Evolutionary conservation across 495 filamentous ascomycete species (phyloP).

Genomic region (Xylaria nigripes): DNA sequence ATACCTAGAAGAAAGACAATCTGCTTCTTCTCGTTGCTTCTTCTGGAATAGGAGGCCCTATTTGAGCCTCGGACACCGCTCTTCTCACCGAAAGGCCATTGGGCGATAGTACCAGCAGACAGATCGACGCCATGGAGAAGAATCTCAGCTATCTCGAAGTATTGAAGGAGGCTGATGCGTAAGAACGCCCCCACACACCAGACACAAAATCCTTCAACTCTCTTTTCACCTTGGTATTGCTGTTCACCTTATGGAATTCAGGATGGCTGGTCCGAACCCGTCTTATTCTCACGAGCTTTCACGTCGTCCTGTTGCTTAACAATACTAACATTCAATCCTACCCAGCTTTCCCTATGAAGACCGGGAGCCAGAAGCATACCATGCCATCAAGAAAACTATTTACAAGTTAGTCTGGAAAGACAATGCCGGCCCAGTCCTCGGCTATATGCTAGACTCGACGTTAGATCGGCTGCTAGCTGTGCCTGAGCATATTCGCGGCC

Average conservation of each 20-base stretch:
- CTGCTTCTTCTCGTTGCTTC: neutral
- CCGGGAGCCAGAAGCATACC: constrained; percentile 43
- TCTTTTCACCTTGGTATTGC: too few species aligned
- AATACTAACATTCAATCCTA: constrained; percentile 8
- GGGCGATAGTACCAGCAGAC: neutral
- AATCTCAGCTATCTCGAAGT: constrained; percentile 27
- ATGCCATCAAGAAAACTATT: constrained; percentile 39
- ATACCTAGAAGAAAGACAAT: neutral
- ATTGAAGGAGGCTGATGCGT: constrained; percentile 55
- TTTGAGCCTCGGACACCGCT: neutral
- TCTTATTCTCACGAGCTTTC: neutral
- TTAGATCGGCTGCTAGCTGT: constrained; percentile 44
- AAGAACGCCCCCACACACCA: constrained; percentile 12
- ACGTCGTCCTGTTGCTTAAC: neutral
- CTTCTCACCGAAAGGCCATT: neutral
- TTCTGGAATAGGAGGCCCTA: neutral
- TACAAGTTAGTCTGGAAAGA: constrained; percentile 40
- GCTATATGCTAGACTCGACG: constrained; percentile 53
- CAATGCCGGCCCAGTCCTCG: constrained; percentile 45
- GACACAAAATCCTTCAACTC: neutral
- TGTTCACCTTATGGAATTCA: too few species aligned
- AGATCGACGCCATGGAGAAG: constrained; percentile 6
- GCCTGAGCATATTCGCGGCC: constrained; percentile 40
- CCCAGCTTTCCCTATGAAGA: constrained; percentile 61
- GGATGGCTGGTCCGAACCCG: too few species aligned